These are phyloP conservation scores for Aspergillus sclerotialis DNA, from an alignment of 2,329 filamentous ascomycete species.

Conservation along the genomic window DNA sequence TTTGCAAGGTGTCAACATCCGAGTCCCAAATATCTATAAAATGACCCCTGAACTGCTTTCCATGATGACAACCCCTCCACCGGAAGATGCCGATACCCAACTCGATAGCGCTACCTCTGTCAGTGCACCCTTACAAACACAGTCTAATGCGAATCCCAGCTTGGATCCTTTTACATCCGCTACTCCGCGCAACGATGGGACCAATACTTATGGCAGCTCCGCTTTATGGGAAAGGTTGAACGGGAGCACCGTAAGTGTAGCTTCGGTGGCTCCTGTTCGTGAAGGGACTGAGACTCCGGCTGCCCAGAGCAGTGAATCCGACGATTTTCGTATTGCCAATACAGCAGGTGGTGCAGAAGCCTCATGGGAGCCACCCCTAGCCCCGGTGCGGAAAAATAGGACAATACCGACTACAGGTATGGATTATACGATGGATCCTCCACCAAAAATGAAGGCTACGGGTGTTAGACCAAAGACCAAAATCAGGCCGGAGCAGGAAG, in stretches of 20 bases:
- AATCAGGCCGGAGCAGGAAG: conserved; percentile 32
- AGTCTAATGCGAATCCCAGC: conserved; percentile 28
- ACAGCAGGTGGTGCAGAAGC: conserved; percentile 22
- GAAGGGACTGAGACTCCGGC: conserved; percentile 61
- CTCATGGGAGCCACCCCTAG: conserved; percentile 37
- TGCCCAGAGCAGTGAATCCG: conserved; percentile 38
- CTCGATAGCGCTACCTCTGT: conserved; percentile 26
- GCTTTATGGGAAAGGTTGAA: conserved; percentile 45
- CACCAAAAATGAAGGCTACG: conserved; percentile 58
- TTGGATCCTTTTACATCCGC: conserved; percentile 38
- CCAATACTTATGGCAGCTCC: conserved; percentile 32
- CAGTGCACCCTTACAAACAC: conserved; percentile 29
- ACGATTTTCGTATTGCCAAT: conserved; percentile 31
- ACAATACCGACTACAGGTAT: conserved; percentile 48
- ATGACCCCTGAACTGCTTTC: conserved; percentile 58
- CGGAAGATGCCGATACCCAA: conserved; percentile 21
- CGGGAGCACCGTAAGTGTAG: conserved; percentile 37
- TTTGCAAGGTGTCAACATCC: conserved; percentile 63
- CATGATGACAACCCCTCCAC: conserved; percentile 34
- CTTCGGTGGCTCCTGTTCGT: conserved; percentile 24
- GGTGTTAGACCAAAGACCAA: conserved; percentile 36
- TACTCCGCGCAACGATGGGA: conserved; percentile 26
- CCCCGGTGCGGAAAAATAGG: conserved; percentile 44
- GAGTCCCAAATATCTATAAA: conserved; percentile 81
- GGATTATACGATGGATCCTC: conserved; percentile 47